Percentiles rank a stretch among this genome's conserved stretches.
These are phyloP conservation scores for Penicillium thymicola DNA, from an alignment of 2,329 filamentous ascomycete genomes.

Conservation along the genomic window DNA sequence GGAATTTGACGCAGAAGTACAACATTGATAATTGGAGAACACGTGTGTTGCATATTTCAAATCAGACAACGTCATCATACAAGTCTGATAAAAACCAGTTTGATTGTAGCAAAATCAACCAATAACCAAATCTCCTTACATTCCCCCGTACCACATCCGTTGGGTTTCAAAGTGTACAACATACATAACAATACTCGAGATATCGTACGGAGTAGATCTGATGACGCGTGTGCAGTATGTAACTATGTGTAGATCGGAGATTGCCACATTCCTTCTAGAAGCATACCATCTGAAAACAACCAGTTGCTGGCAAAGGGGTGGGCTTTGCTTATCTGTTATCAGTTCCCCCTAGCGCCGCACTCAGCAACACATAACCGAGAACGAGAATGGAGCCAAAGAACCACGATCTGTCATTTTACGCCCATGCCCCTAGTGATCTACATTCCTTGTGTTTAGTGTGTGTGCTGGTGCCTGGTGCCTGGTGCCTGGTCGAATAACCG, in stretches of 20 bases:
- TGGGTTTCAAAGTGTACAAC: not conserved
- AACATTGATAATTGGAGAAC: not conserved
- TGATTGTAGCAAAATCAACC: not conserved
- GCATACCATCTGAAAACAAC: not conserved
- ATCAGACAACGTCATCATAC: not conserved
- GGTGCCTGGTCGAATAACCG: not conserved
- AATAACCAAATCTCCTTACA: not conserved
- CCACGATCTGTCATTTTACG: not conserved
- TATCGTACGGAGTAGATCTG: not conserved
- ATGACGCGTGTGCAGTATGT: not conserved
- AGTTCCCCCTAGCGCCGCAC: not conserved
- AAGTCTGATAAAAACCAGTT: not conserved
- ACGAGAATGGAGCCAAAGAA: not conserved
- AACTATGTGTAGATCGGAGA: not conserved
- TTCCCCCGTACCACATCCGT: not conserved
- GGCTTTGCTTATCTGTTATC: conserved; percentile 1
- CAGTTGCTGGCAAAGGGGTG: not conserved
- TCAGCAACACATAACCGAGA: not conserved
- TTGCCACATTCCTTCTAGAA: conserved; percentile 4
- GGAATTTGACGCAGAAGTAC: no score
- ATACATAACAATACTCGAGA: not conserved
- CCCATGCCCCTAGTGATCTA: not conserved
- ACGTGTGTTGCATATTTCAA: not conserved
- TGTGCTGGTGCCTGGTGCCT: not conserved
- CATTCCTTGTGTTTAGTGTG: conserved; percentile 1